phyloP scores from a whole-genome alignment of 805 yeast species.

The Candida sakaeoensis region DNA sequence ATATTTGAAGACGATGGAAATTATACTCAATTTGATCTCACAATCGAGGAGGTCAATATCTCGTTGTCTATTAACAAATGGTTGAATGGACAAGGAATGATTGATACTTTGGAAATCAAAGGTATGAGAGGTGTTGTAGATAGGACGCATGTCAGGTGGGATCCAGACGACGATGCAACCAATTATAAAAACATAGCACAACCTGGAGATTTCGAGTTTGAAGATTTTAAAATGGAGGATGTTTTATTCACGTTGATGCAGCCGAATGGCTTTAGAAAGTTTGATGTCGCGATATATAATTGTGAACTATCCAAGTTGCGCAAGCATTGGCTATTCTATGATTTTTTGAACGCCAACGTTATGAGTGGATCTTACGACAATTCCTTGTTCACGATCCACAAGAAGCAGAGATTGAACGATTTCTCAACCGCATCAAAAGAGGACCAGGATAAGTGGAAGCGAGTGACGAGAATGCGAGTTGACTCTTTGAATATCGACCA shows the following conservation, averaged over 20 bases:
- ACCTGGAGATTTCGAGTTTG: slow-evolving; percentile 93
- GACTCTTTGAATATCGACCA: slow-evolving; percentile 87
- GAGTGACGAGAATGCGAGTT: slow-evolving; percentile 74
- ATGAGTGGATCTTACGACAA: slow-evolving; percentile 92
- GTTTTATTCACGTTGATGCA: slow-evolving; percentile 77
- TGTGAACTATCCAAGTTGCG: slow-evolving; percentile 77
- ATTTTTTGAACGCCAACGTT: slow-evolving; percentile 75
- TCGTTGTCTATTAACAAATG: slow-evolving; percentile 81
- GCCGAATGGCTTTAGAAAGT: slow-evolving; percentile 77
- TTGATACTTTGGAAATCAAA: slow-evolving; percentile 68
- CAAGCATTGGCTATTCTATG: slow-evolving; percentile 92
- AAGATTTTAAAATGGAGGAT: slow-evolving; percentile 78
- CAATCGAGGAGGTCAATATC: slow-evolving; percentile 79
- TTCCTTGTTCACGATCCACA: slow-evolving; percentile 87
- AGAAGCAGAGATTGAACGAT: slow-evolving; percentile 58
- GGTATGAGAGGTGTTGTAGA: slow-evolving; percentile 94
- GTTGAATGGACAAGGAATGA: slow-evolving; percentile 85
- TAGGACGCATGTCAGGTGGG: slow-evolving; percentile 83
- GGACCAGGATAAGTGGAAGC: slow-evolving; percentile 19
- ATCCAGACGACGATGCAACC: slow-evolving; percentile 76
- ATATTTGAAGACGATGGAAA: slow-evolving; percentile 77
- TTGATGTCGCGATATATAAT: slow-evolving; percentile 82
- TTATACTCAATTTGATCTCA: slow-evolving; percentile 91
- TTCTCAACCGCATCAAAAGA: slow-evolving; percentile 17
- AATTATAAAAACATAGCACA: slow-evolving; percentile 67